Conservation (phyloP, 305 asterid genomes). For the Lippia alba region DNA sequence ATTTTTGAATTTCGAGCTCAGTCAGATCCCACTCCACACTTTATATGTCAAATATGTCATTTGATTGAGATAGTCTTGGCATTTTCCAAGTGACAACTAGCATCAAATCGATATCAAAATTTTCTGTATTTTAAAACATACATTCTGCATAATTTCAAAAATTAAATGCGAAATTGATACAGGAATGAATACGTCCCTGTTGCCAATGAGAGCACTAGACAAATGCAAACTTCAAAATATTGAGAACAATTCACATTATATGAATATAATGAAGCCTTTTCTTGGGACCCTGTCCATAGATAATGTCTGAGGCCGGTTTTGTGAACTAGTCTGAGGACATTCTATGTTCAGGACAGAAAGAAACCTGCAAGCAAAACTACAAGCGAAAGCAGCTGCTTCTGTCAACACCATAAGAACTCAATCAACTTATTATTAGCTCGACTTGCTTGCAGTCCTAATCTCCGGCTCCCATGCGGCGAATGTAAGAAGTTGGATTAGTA, state of each 20-base stretch:
- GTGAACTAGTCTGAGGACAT: conserved; percentile 14
- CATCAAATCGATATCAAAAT: conserved; percentile 44
- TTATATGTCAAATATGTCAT: conserved; percentile 1
- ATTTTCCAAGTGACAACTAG: conserved; percentile 21
- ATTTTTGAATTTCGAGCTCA: no score
- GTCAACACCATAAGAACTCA: no score
- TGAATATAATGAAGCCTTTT: neutral
- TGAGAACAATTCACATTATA: neutral
- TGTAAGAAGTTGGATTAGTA: no score
- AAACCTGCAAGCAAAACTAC: conserved; percentile 7
- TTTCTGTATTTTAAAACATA: neutral
- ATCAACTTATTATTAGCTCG: no score
- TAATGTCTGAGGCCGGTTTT: conserved; percentile 26
- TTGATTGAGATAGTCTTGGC: conserved; percentile 35
- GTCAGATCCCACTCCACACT: neutral
- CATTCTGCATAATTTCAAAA: conserved; percentile 14
- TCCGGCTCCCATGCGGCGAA: no score
- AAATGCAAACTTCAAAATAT: neutral
- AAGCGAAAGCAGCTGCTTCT: neutral
- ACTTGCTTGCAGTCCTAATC: no score
- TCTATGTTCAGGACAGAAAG: conserved; percentile 1
- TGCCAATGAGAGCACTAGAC: conserved; percentile 1
- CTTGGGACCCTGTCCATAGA: conserved; percentile 18
- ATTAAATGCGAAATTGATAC: neutral
- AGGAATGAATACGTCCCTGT: neutral